Conservation (phyloP, 2,329 filamentous ascomycete species). For the Akanthomyces muscarius region DNA sequence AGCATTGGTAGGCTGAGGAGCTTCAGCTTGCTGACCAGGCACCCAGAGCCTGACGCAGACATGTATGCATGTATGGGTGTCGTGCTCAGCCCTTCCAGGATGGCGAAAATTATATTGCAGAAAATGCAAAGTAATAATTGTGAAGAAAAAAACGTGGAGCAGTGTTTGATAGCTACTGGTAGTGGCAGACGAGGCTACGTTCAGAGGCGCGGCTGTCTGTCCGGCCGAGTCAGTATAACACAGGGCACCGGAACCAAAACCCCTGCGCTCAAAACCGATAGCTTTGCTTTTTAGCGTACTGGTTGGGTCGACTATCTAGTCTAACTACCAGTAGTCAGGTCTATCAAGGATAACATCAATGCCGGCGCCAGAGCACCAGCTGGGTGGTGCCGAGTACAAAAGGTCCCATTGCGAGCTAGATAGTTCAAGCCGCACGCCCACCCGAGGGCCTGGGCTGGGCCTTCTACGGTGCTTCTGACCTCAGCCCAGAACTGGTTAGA, state of each 20-base stretch:
- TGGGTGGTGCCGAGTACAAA: too few relatives aligned
- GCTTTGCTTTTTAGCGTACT: too few relatives aligned
- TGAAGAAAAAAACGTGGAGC: background rate
- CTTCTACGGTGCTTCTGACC: slow-evolving; percentile 1
- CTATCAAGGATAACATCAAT: too few relatives aligned
- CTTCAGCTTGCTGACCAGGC: background rate
- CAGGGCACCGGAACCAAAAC: too few relatives aligned
- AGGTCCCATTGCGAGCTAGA: background rate
- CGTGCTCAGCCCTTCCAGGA: slow-evolving; percentile 10
- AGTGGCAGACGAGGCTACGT: background rate
- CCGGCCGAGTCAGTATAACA: too few relatives aligned
- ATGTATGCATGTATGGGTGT: slow-evolving; percentile 13
- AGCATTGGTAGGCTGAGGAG: background rate
- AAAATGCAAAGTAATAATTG: background rate
- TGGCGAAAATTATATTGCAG: background rate
- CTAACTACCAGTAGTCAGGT: too few relatives aligned
- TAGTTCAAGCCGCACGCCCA: slow-evolving; percentile 1
- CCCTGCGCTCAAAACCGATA: too few relatives aligned
- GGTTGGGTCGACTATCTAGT: too few relatives aligned
- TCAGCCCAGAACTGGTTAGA: background rate
- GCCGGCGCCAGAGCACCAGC: too few relatives aligned
- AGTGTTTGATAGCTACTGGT: background rate
- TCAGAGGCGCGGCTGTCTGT: too few relatives aligned
- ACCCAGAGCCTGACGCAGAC: background rate
- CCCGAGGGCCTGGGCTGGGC: background rate